Conservation (phyloP, 805 yeast genomes). For the Candida quercuum region DNA sequence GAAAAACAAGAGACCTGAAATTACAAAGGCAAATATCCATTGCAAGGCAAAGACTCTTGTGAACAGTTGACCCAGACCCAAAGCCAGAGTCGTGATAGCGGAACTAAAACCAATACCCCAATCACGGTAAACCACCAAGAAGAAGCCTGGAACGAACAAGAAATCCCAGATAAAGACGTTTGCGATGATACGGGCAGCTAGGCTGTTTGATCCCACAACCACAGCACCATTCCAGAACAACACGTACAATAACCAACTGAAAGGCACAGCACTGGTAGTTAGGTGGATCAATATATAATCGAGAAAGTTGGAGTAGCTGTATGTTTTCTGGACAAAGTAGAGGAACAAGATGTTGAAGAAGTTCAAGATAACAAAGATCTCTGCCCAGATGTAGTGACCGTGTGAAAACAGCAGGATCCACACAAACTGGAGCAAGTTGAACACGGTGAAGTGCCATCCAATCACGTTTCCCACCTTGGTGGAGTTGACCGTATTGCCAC, state of each 20-base stretch:
- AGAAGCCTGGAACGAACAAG: conserved; percentile 55
- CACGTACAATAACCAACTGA: conserved; percentile 69
- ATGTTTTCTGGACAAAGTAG: conserved; percentile 53
- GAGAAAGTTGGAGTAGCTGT: conserved; percentile 42
- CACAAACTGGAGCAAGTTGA: conserved; percentile 52
- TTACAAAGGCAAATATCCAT: conserved; percentile 78
- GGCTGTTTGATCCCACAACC: conserved; percentile 38
- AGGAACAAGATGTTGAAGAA: conserved; percentile 51
- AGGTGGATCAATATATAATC: conserved; percentile 58
- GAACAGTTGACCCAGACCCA: conserved; percentile 67
- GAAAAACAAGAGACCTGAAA: conserved; percentile 51
- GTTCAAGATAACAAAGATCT: conserved; percentile 52
- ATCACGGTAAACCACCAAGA: conserved; percentile 58
- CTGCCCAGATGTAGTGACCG: conserved; percentile 54
- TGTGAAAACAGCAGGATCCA: conserved; percentile 63
- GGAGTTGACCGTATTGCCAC: conserved; percentile 8
- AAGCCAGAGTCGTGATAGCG: conserved; percentile 53
- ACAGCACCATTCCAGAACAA: conserved; percentile 86
- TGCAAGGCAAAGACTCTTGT: conserved; percentile 70
- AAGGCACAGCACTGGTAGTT: conserved; percentile 63
- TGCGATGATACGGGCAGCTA: conserved; percentile 64
- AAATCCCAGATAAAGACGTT: conserved; percentile 77
- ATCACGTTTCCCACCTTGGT: conserved; percentile 28
- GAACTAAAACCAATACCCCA: conserved; percentile 64
- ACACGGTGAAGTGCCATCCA: conserved; percentile 58